phyloP scores from a whole-genome alignment of 345 rosid genomes.

The Eucalyptus pumila region DNA sequence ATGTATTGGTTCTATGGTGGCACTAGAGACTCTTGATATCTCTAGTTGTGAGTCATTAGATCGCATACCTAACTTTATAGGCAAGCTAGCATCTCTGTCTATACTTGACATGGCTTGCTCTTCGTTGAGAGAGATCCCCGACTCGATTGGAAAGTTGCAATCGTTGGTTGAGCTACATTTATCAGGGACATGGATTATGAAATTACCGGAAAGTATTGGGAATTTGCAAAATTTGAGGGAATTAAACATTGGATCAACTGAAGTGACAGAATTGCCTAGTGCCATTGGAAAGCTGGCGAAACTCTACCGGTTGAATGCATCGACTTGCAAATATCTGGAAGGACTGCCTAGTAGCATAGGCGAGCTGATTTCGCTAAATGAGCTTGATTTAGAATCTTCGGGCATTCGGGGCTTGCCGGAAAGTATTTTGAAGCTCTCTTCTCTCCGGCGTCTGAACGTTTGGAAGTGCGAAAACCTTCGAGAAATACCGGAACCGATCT shows the following conservation, averaged over 20 bases:
- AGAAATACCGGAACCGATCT: too few species aligned
- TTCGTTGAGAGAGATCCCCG: not conserved
- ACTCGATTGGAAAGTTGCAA: not conserved
- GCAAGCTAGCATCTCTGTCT: not conserved
- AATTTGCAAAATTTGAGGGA: not conserved
- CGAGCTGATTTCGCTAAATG: too few species aligned
- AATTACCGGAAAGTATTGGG: not conserved
- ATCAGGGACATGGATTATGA: accelerated
- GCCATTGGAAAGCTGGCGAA: not conserved
- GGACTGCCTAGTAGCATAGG: too few species aligned
- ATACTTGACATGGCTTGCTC: too few species aligned
- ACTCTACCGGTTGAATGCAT: too few species aligned
- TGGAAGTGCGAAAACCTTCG: accelerated
- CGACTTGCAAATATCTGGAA: accelerated
- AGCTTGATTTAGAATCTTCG: too few species aligned
- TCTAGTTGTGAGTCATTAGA: accelerated
- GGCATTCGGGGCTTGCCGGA: too few species aligned
- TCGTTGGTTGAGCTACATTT: too few species aligned
- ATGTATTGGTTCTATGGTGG: not conserved
- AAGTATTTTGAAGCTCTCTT: too few species aligned
- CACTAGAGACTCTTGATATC: not conserved
- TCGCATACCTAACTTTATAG: not conserved
- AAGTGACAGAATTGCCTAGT: not conserved
- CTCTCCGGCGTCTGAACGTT: too few species aligned
- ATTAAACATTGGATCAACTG: accelerated